These are phyloP conservation scores for Talaromyces atroroseus DNA, from an alignment of 2,329 filamentous ascomycete species.

Conservation along the genomic window DNA sequence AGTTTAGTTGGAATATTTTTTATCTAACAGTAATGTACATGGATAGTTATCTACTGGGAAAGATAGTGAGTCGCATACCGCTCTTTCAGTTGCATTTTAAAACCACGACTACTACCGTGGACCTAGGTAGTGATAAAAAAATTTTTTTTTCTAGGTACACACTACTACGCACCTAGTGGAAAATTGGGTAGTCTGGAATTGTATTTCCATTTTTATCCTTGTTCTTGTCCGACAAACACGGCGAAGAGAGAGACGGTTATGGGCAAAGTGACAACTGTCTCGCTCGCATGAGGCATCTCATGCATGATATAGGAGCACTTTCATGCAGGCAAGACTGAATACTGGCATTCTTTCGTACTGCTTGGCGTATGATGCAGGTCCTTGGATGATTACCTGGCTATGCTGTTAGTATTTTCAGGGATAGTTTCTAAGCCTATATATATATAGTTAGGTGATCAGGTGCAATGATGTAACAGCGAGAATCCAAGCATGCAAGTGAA, in stretches of 20 bases:
- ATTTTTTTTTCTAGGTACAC: neutral
- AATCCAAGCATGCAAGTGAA: neutral
- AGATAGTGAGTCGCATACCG: neutral
- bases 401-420: neutral
- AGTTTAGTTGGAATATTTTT: neutral
- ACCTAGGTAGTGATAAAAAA: neutral
- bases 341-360: neutral
- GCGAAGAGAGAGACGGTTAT: neutral
- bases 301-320: neutral
- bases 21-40: neutral
- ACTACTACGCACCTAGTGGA: neutral
- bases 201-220: neutral
- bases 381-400: neutral
- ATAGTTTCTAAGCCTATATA: neutral
- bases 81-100: conserved; percentile 2
- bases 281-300: conserved; percentile 5
- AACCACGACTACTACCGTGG: neutral
- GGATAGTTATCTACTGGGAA: neutral
- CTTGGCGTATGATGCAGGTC: neutral
- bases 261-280: neutral
- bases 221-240: neutral
- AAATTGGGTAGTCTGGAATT: neutral
- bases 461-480: neutral
- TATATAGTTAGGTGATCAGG: neutral
- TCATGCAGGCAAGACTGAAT: neutral